Percentiles rank a stretch among this genome's conserved stretches.
phyloP scores from a whole-genome alignment of 1,139 yeast genomes.

The Suhomyces anneliseae region DNA sequence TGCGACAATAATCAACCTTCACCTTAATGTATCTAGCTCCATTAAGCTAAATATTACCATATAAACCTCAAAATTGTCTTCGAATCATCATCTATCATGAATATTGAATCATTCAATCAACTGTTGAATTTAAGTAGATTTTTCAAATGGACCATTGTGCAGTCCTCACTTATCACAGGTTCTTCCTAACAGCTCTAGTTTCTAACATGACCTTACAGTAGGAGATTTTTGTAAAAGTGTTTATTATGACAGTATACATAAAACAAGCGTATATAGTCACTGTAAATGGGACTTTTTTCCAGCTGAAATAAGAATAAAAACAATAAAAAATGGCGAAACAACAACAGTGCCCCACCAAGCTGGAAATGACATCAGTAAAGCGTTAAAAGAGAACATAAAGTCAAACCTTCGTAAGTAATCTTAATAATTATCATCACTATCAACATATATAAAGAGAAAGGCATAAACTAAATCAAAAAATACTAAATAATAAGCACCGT shows the following conservation, averaged over 20 bases:
- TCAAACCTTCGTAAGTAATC: background rate
- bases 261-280: constrained; percentile 1
- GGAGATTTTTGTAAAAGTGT: background rate
- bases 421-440: background rate
- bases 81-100: too few relatives aligned
- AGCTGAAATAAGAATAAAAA: background rate
- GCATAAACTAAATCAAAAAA: too few relatives aligned
- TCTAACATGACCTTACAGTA: too few relatives aligned
- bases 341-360: too few relatives aligned
- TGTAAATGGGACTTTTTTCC: background rate
- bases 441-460: background rate
- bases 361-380: background rate
- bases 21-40: too few relatives aligned
- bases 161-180: background rate
- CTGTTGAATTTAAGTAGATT: too few relatives aligned
- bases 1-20: background rate
- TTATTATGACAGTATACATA: background rate
- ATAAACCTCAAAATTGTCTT: too few relatives aligned
- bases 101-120: too few relatives aligned
- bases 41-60: too few relatives aligned
- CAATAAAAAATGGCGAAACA: background rate
- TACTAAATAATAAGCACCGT: background rate
- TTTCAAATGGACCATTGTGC: background rate
- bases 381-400: too few relatives aligned
- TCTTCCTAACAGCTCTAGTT: background rate